Conservation (phyloP, 192 early-diverging fungal species). For the Gryganskiella cystojenkinii region DNA sequence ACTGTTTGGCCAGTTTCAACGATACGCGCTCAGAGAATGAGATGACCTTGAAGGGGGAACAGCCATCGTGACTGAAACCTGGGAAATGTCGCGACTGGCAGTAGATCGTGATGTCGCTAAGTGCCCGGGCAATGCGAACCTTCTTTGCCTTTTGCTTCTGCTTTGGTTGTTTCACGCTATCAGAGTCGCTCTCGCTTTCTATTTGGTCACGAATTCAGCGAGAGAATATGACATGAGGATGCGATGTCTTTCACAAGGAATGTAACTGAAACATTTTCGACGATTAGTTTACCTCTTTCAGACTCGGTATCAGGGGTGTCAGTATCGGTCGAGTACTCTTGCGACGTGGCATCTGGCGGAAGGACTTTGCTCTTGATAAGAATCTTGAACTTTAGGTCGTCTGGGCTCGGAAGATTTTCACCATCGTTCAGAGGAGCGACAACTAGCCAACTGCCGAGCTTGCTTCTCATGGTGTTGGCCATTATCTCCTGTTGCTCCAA, state of each 20-base stretch:
- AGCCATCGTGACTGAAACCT: constrained; percentile 62
- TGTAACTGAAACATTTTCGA: not conserved
- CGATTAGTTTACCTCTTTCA: constrained; percentile 38
- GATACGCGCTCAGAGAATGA: constrained; percentile 81
- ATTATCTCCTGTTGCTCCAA: constrained; percentile 78
- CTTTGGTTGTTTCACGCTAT: constrained; percentile 19
- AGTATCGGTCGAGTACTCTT: constrained; percentile 52
- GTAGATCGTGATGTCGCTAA: constrained; percentile 69
- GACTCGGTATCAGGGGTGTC: constrained; percentile 56
- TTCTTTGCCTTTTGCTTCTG: constrained; percentile 43
- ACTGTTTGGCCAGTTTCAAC: constrained; percentile 61
- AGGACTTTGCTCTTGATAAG: constrained; percentile 77
- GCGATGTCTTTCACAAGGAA: not conserved
- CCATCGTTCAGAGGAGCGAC: constrained; percentile 52
- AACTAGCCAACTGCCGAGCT: constrained; percentile 77
- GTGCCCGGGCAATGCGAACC: constrained; percentile 61
- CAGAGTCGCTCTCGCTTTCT: constrained; percentile 54
- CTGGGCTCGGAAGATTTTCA: constrained; percentile 73
- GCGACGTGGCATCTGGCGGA: constrained; percentile 8
- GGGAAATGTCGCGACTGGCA: constrained; percentile 72
- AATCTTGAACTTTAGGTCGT: constrained; percentile 73
- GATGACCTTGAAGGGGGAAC: constrained; percentile 60
- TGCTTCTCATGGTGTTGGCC: constrained; percentile 74
- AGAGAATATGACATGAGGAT: not conserved
- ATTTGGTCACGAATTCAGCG: not conserved